phyloP scores from a whole-genome alignment of 164 flowering plant genomes.

The Magnolia sinica region DNA sequence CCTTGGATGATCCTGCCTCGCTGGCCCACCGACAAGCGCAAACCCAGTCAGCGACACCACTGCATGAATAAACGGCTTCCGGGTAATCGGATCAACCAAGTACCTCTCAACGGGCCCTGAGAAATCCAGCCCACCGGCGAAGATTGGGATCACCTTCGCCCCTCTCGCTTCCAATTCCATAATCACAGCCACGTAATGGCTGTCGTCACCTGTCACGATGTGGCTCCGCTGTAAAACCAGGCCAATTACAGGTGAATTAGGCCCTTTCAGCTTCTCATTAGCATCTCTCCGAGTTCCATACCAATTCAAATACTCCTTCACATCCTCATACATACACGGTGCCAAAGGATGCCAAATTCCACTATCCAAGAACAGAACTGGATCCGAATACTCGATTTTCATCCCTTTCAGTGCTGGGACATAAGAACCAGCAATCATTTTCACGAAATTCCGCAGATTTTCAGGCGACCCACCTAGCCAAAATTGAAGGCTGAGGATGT shows the following conservation, averaged over 20 bases:
- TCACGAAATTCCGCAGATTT: conserved; percentile 82
- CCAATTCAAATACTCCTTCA: conserved; percentile 98
- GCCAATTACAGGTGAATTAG: conserved; percentile 76
- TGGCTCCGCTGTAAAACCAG: conserved; percentile 85
- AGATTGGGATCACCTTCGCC: conserved; percentile 89
- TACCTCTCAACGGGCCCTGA: conserved; percentile 89
- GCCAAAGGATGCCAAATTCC: conserved; percentile 99
- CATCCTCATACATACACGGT: conserved; percentile 96
- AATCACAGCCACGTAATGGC: conserved; percentile 97
- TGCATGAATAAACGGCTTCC: conserved; percentile 74
- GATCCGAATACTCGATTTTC: conserved; percentile 80
- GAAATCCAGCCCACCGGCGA: conserved; percentile 95
- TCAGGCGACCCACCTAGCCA: conserved; percentile 99
- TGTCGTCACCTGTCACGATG: conserved; percentile 95
- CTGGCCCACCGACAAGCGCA: conserved; percentile 98
- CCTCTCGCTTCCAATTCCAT: conserved; percentile 98
- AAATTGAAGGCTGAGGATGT: conserved; percentile 89
- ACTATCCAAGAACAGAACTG: conserved; percentile 82
- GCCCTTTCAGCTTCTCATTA: conserved; percentile 65
- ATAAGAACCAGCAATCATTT: conserved; percentile 94
- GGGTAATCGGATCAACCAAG: conserved; percentile 69
- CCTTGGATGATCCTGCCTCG: conserved; percentile 97
- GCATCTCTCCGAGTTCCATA: conserved; percentile 87
- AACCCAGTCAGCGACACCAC: conserved; percentile 90
- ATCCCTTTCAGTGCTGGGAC: conserved; percentile 78